Percentiles rank a stretch among this genome's conserved stretches.
phyloP scores from a whole-genome alignment of 805 yeast species.

The Ogataea nonfermentans region DNA sequence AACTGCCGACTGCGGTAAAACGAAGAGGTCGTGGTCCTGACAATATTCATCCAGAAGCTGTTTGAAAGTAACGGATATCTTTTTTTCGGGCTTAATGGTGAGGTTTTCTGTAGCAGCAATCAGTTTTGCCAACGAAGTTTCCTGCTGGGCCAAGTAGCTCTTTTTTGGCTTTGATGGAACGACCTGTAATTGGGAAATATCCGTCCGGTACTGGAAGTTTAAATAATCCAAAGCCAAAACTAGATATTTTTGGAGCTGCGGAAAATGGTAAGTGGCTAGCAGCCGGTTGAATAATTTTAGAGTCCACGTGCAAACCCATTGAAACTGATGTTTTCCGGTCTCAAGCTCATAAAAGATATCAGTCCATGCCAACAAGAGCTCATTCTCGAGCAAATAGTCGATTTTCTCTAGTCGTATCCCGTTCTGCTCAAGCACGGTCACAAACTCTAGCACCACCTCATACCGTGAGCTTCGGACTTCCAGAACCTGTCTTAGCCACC shows the following conservation, averaged over 20 bases:
- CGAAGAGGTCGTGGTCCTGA: conserved; percentile 43
- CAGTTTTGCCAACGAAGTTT: conserved; percentile 10
- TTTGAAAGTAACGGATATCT: conserved; percentile 46
- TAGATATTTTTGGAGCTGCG: conserved; percentile 12
- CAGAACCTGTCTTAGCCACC: conserved; percentile 14
- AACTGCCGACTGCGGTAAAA: conserved; percentile 35
- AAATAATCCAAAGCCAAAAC: conserved; percentile 14
- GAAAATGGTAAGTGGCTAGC: conserved; percentile 2
- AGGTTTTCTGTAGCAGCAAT: conserved; percentile 5
- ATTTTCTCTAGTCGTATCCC: conserved; percentile 9
- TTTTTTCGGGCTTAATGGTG: conserved; percentile 16
- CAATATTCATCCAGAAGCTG: conserved; percentile 69
- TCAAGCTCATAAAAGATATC: conserved; percentile 5
- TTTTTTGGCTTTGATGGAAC: neutral
- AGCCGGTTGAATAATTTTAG: conserved; percentile 5
- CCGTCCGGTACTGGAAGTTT: conserved; percentile 17
- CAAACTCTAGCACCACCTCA: conserved; percentile 6
- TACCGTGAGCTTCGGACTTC: neutral
- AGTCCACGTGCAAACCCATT: conserved; percentile 12
- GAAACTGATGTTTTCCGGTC: conserved; percentile 1
- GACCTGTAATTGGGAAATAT: conserved; percentile 5
- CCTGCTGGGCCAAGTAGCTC: neutral
- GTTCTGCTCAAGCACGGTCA: conserved; percentile 8
- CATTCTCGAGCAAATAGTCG: conserved; percentile 21
- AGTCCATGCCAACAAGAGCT: conserved; percentile 19